Evolutionary conservation across 2,329 filamentous ascomycete genomes (phyloP).

Genomic region (Xylariaceae sp.): DNA sequence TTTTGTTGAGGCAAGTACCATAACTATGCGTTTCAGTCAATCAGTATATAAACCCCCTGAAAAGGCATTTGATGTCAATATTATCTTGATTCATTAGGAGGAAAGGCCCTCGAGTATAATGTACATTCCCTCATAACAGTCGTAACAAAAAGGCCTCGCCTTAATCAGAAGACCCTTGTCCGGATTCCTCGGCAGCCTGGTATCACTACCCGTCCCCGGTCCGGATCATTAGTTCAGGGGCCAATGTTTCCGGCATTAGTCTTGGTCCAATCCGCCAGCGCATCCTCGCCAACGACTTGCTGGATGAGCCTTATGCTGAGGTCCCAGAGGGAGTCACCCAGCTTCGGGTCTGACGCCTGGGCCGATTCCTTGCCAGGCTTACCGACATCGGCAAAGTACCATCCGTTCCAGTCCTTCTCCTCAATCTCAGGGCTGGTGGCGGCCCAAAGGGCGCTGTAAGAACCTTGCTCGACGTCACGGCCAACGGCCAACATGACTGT

Average conservation of each 20-base stretch:
- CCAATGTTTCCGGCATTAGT: not conserved
- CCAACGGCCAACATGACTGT: not conserved
- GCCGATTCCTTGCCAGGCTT: conserved; percentile 34
- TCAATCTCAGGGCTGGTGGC: conserved; percentile 37
- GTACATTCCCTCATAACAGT: not conserved
- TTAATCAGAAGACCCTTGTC: not conserved
- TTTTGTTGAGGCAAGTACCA: no score
- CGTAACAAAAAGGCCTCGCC: not conserved
- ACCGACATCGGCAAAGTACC: conserved; percentile 37
- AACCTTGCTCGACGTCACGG: not conserved
- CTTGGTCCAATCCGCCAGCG: conserved; percentile 30
- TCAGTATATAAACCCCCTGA: no score
- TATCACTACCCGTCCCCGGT: no score
- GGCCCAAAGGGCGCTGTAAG: conserved; percentile 36
- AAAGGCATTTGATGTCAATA: no score
- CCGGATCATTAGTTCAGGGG: no score
- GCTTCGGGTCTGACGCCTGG: conserved; percentile 34
- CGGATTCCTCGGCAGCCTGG: not conserved
- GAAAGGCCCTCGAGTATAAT: no score
- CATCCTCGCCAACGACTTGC: conserved; percentile 37
- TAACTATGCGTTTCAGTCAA: no score
- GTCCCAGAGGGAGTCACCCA: conserved; percentile 36
- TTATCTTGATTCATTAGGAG: no score
- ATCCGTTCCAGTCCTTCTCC: conserved; percentile 38
- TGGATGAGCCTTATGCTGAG: conserved; percentile 35